Percentiles rank a stretch among this genome's conserved stretches.
phyloP scores from a whole-genome alignment of 768 basidiomycete genomes.

The Mycena pura region DNA sequence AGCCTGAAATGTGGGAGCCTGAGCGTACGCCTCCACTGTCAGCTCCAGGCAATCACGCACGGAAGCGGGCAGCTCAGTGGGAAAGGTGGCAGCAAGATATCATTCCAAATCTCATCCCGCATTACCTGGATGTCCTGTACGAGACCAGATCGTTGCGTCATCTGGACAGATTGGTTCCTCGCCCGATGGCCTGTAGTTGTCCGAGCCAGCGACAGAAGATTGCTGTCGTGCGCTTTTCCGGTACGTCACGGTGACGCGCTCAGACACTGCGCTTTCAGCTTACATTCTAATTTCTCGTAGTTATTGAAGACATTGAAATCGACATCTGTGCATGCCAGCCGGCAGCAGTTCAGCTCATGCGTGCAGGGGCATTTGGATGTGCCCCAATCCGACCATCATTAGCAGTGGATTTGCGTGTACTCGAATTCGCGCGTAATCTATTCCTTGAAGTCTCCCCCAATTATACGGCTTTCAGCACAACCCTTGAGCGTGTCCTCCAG shows the following conservation, averaged over 20 bases:
- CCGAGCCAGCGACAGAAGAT: background rate
- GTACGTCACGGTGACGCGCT: no score
- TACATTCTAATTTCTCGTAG: background rate
- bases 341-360: background rate
- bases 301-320: background rate
- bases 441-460: constrained; percentile 11
- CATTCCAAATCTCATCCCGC: background rate
- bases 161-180: background rate
- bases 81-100: background rate
- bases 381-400: background rate
- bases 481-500: background rate
- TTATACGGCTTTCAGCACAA: background rate
- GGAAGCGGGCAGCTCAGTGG: background rate
- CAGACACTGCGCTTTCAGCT: background rate
- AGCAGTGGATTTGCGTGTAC: constrained; percentile 7
- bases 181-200: background rate
- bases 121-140: background rate
- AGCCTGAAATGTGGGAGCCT: background rate
- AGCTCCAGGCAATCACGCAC: background rate
- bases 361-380: background rate
- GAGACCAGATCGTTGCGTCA: constrained; percentile 4
- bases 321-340: background rate
- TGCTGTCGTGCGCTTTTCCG: background rate
- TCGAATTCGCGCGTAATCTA: background rate
- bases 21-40: background rate